Percentiles rank a stretch among this genome's conserved stretches.
These are phyloP conservation scores for Pseudopyricularia cyperi DNA, from an alignment of 2,329 filamentous ascomycete species.

Conservation along the genomic window DNA sequence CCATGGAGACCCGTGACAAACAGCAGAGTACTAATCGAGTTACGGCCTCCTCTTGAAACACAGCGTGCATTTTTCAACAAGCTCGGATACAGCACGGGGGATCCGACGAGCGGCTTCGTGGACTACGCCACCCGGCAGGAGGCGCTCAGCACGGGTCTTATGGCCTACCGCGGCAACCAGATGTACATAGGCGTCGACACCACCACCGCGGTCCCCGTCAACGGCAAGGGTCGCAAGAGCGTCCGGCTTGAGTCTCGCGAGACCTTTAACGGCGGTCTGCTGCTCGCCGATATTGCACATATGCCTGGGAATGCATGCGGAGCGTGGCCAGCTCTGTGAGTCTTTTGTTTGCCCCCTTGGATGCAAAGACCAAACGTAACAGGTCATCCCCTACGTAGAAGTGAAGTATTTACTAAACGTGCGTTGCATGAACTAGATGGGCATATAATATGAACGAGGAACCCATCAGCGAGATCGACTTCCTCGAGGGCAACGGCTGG, in stretches of 20 bases:
- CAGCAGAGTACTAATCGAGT: neutral
- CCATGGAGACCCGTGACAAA: too few species aligned
- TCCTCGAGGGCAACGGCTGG: slow-evolving; percentile 37
- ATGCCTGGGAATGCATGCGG: slow-evolving; percentile 35
- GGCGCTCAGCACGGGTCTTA: slow-evolving; percentile 24
- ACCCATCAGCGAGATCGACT: slow-evolving; percentile 36
- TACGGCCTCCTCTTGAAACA: neutral
- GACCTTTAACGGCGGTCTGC: slow-evolving; percentile 29
- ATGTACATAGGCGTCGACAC: slow-evolving; percentile 32
- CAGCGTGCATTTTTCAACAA: neutral
- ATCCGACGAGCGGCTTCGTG: slow-evolving; percentile 11
- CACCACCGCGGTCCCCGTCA: slow-evolving; percentile 16
- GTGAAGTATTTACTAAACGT: neutral
- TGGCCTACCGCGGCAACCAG: slow-evolving; percentile 18
- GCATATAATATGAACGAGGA: slow-evolving; percentile 27
- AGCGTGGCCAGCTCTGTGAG: slow-evolving; percentile 34
- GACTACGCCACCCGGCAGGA: slow-evolving; percentile 22
- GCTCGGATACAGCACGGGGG: neutral
- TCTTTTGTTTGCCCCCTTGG: neutral
- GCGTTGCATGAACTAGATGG: slow-evolving; percentile 6
- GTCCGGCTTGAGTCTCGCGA: slow-evolving; percentile 32
- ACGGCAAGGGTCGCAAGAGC: slow-evolving; percentile 23
- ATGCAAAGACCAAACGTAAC: neutral
- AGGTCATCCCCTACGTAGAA: neutral
- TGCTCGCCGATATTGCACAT: slow-evolving; percentile 33